phyloP scores from a whole-genome alignment of 768 basidiomycete species.

The Mycena epipterygia region DNA sequence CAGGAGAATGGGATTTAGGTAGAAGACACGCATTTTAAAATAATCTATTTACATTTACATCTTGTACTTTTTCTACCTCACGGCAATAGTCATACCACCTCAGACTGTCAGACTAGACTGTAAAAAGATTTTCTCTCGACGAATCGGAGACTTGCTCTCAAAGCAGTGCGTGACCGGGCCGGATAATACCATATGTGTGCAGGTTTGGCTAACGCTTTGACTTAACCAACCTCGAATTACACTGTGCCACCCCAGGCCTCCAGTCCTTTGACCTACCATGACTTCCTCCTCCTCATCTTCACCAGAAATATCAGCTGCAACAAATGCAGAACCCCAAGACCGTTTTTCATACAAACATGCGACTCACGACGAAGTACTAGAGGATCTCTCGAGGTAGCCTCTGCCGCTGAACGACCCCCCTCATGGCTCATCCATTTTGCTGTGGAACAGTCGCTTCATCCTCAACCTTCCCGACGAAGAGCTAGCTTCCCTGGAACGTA shows the following conservation, averaged over 20 bases:
- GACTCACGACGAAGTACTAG: constrained; percentile 87
- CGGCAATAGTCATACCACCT: no score
- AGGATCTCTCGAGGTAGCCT: constrained; percentile 87
- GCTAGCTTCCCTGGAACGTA: constrained; percentile 89
- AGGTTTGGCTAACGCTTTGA: constrained; percentile 40
- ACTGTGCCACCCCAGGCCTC: constrained; percentile 24
- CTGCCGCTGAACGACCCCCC: constrained; percentile 25
- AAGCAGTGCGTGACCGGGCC: background rate
- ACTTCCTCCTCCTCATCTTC: constrained; percentile 85
- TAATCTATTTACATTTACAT: constrained; percentile 17
- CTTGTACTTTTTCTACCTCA: no score
- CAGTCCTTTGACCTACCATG: constrained; percentile 57
- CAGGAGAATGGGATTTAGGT: constrained; percentile 85
- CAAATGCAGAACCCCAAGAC: constrained; percentile 51
- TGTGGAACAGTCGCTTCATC: constrained; percentile 83
- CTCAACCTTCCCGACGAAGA: constrained; percentile 96
- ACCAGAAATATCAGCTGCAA: constrained; percentile 73
- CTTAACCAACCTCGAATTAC: constrained; percentile 21
- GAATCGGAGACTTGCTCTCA: no score
- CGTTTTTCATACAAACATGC: constrained; percentile 77
- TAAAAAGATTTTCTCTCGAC: no score
- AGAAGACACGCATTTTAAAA: background rate
- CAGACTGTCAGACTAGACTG: no score
- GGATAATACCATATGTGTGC: constrained; percentile 37
- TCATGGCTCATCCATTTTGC: constrained; percentile 24